phyloP scores from a whole-genome alignment of 176 grass and related monocot species.

The Oryza rufipogon region DNA sequence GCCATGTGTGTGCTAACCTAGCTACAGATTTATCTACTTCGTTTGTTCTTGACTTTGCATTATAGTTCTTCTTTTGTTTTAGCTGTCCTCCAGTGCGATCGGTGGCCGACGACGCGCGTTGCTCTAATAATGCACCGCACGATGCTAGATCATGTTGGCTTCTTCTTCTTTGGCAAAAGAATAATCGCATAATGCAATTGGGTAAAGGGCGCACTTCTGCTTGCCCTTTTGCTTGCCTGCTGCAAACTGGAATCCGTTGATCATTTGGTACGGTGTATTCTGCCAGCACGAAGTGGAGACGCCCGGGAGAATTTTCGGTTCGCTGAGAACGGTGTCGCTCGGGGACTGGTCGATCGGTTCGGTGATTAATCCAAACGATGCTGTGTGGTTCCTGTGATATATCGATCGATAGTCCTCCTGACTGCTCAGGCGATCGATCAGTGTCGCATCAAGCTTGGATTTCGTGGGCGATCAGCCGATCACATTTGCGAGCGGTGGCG shows the following conservation, averaged over 20 bases:
- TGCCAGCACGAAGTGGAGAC: background rate
- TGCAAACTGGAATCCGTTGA: slow-evolving; percentile 26
- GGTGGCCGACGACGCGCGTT: background rate
- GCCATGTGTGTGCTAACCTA: slow-evolving; percentile 34
- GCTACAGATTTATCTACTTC: background rate
- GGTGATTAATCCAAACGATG: background rate
- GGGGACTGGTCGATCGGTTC: background rate
- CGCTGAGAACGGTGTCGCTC: background rate
- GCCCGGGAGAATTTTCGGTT: background rate
- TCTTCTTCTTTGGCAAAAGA: slow-evolving; percentile 10
- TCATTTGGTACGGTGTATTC: slow-evolving; percentile 21
- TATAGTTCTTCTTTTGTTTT: background rate
- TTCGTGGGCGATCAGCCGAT: background rate
- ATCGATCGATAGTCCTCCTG: background rate
- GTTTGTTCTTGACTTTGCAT: background rate
- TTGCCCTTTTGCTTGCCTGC: background rate
- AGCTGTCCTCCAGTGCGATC: slow-evolving; percentile 8
- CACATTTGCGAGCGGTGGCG: background rate
- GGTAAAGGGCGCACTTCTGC: background rate
- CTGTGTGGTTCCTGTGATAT: background rate
- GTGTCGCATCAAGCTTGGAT: background rate
- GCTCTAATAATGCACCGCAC: background rate
- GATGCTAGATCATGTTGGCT: background rate
- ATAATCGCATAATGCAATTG: background rate
- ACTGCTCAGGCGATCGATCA: background rate